Evolutionary conservation across 805 yeast genomes (phyloP), one percentile per base, ranked within the genome.

Genomic region (Wickerhamiella nectarea): DNA sequence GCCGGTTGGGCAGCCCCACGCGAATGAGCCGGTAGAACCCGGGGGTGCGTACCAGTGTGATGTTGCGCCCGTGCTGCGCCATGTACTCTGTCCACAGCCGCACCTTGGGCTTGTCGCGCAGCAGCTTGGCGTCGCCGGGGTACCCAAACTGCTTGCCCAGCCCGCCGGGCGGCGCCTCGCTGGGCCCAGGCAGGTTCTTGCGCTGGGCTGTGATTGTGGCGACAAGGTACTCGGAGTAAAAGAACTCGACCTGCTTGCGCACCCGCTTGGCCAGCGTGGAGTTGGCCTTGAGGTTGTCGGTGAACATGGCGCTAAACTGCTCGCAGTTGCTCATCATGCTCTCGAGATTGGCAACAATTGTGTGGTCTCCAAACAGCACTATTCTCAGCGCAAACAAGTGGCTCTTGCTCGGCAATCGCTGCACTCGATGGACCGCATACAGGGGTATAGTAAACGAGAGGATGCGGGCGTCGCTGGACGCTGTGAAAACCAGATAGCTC

Each of bases 41-140:
- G 31, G 77, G 83, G 45, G 80, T 83, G 38, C 76, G 72, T 1
- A 83, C 70, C 15, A 89, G 53, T 0, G 93, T 76, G 41, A 91
- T 64, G 55, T 87, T 86, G 38, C 94, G 69, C 22, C 98, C 98
- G 54, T 86, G 79, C 15, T 74, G 73, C 46, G 79, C 70, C 59
- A 87, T 81, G 54, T 82, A 80, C 55, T 89, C 96, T 56, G 83
- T 85, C 99, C 99, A 91, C 43, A 86, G 66, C 53, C 89, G 78
- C 72, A 89, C 74, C 52, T 87, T 89, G 4, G 86, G 69, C 52
- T 83, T 80, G 56, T 89, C 96, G 44, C 84, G 74, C 41, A 76
- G 64, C 47, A 76, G 77, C 47, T 72, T 72, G 3, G 93, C 72
- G 57, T 84, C 85, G 0, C 98, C 98, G 0, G 98, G 98, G 58